A percentile compares a stretch with the other conserved stretches of the same genome.
Evolutionary conservation across 2,329 filamentous ascomycete species (phyloP).

Genomic region (Aspergillus clavatus): DNA sequence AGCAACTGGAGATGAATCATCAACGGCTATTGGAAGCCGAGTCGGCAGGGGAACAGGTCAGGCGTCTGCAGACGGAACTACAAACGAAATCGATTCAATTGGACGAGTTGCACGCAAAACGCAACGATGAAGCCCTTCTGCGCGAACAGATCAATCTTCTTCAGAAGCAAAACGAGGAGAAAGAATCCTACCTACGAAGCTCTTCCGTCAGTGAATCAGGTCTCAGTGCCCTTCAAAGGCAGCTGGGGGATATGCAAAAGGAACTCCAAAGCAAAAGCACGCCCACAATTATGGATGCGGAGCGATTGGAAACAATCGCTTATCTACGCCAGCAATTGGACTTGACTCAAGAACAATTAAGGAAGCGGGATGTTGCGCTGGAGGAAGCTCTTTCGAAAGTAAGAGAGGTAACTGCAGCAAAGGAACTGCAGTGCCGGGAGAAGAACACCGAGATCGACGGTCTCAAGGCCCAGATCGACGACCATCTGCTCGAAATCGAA

Average conservation of each 20-base stretch:
- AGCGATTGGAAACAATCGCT: slow-evolving; percentile 29
- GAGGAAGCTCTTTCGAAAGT: slow-evolving; percentile 31
- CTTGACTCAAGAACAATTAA: slow-evolving; percentile 30
- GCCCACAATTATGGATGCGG: slow-evolving; percentile 20
- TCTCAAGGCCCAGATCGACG: slow-evolving; percentile 32
- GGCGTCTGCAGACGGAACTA: slow-evolving; percentile 36
- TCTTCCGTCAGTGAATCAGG: slow-evolving; percentile 18
- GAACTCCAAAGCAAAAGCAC: slow-evolving; percentile 25
- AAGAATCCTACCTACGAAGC: slow-evolving; percentile 20
- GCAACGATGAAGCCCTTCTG: slow-evolving; percentile 20
- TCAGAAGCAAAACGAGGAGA: slow-evolving; percentile 25
- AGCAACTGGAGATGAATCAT: slow-evolving; percentile 30
- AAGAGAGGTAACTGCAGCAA: slow-evolving; percentile 28
- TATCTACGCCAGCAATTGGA: slow-evolving; percentile 30
- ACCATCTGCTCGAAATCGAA: slow-evolving; percentile 32
- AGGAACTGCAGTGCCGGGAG: slow-evolving; percentile 32
- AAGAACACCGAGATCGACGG: slow-evolving; percentile 35
- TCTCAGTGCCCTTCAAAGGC: slow-evolving; percentile 24
- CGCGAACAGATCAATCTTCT: slow-evolving; percentile 29
- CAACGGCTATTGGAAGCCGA: slow-evolving; percentile 31
- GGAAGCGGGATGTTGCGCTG: slow-evolving; percentile 31
- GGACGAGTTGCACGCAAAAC: slow-evolving; percentile 22
- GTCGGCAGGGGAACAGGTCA: slow-evolving; percentile 36
- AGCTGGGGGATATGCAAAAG: slow-evolving; percentile 30
- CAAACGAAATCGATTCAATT: slow-evolving; percentile 28